Base-by-base conservation (phyloP, 2,329 filamentous ascomycete species). In the Trichoderma simmonsii region DNA sequence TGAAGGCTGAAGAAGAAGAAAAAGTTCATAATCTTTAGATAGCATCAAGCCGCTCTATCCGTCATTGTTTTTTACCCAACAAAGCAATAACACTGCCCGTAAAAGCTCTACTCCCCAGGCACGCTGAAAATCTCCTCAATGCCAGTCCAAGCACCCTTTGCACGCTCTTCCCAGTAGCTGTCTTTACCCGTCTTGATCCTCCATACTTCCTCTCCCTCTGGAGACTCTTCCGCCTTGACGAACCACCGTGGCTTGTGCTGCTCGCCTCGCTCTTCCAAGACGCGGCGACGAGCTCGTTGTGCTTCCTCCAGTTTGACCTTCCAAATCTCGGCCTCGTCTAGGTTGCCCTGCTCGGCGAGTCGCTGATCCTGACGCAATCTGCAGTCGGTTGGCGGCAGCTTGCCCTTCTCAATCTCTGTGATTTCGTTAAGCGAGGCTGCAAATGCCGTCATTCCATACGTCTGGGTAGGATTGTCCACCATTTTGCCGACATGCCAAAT, bases 141-240 rank as follows among this genome's bases (percentile, higher is more conserved):
- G 6, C 86, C 86, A 4, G 78, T 80, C 93, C 93, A 97, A 71
- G 85, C 85, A 1, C 91, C 91, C 74, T 84, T 88, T 3, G 85
- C 87, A 73, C 95, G 88, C 82, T 93, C 91, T 79, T 97, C 95
- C 96, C 96, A 99, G 82, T 99, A 99, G 9, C 93, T 91, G 21
- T 97, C 94, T 81, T 92, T 94, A 24, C 94, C 94, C 3, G 85
- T 85, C 83, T 91, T 96, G 74, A 97, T 81, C 77, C 90, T 88
- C 93, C 93, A 93, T 12, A 92, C 85, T 78, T 92, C 90, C 78
- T 92, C 91, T 4, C 87, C 88, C 62, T 88, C 86, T 15, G 83
- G 82, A 3, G 82, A 84, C 28, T 87, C 85, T n/a, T 86, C 85
- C 9, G 92, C 90, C 82, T 88, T 91, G 67, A 90, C 88, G 79